Evolutionary conservation across 805 yeast genomes (phyloP).

Genomic region (Candida fluviatilis): DNA sequence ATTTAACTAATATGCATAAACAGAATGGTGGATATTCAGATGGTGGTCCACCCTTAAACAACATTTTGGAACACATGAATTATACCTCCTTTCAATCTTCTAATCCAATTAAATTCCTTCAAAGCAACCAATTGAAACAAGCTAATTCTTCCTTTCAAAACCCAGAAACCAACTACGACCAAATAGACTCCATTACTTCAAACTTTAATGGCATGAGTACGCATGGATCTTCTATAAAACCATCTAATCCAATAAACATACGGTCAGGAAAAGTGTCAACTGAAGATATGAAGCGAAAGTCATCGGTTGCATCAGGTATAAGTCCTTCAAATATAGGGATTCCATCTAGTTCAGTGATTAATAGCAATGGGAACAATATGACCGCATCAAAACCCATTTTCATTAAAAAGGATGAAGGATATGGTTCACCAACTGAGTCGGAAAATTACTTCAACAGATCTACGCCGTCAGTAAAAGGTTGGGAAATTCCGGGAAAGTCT

Average conservation of each 20-base stretch:
- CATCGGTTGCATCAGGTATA: not conserved
- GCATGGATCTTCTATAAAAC: not conserved
- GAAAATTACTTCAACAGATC: slow-evolving; percentile 21
- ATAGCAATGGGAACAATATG: not conserved
- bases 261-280: not conserved
- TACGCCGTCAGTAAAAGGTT: slow-evolving; percentile 34
- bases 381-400: slow-evolving; percentile 9
- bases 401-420: slow-evolving; percentile 10
- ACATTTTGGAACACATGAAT: not conserved
- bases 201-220: not conserved
- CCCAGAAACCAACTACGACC: not conserved
- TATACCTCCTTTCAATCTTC: not conserved
- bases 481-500: slow-evolving; percentile 45
- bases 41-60: not conserved
- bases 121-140: not conserved
- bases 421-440: slow-evolving; percentile 15
- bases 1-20: not conserved
- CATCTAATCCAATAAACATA: not conserved
- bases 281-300: not conserved
- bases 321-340: not conserved
- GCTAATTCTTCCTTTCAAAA: not conserved
- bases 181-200: not conserved
- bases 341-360: not conserved
- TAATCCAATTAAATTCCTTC: not conserved
- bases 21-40: not conserved